phyloP scores from a whole-genome alignment of 768 basidiomycete species.

The Glaciozyma martinii region DNA sequence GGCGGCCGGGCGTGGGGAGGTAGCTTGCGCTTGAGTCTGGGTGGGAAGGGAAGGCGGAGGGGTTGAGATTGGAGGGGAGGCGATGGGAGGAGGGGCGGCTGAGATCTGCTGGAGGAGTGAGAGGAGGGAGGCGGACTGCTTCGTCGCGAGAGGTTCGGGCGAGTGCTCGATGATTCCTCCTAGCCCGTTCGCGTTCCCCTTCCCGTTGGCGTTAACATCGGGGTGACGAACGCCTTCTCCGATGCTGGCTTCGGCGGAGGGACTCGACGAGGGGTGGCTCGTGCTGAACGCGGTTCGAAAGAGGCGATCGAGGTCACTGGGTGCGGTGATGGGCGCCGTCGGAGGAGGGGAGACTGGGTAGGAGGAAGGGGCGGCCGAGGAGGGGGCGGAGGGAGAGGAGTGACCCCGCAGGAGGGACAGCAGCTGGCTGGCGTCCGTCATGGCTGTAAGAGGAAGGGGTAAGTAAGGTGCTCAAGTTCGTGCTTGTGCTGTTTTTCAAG shows the following conservation, averaged over 20 bases:
- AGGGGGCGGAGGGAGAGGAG: no score
- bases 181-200: no score
- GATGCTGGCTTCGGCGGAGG: background rate
- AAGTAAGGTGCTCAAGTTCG: no score
- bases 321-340: background rate
- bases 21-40: no score
- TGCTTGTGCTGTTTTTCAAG: no score
- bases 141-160: background rate
- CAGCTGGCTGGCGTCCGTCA: no score
- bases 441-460: no score
- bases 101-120: background rate
- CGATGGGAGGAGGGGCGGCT: background rate
- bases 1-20: no score
- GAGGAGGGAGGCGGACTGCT: background rate
- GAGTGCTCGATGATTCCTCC: background rate
- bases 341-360: background rate
- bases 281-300: background rate
- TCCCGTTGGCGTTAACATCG: background rate
- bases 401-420: no score
- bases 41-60: no score
- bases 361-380: background rate
- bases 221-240: background rate
- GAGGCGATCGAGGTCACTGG: background rate
- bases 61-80: no score
- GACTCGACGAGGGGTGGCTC: background rate